phyloP scores from a whole-genome alignment of 2,329 filamentous ascomycete species.

The Lachnellula subtilissima region DNA sequence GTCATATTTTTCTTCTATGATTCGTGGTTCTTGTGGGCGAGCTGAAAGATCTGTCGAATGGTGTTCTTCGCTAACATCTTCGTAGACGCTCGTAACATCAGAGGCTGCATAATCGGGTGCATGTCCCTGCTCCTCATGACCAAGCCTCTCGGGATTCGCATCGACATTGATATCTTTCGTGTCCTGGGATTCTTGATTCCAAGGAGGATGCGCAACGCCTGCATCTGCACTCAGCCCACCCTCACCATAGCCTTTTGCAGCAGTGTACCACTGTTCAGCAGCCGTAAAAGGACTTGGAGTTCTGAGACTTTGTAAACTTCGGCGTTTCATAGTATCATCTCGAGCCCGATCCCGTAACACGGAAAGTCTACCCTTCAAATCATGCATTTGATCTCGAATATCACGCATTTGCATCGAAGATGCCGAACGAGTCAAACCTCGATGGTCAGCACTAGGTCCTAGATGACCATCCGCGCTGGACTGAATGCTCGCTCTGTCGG shows the following conservation, averaged over 20 bases:
- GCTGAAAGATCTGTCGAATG: constrained; percentile 4
- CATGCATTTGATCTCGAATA: constrained; percentile 62
- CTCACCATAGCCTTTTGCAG: constrained; percentile 22
- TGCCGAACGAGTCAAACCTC: constrained; percentile 26
- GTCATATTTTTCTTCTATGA: constrained; percentile 7
- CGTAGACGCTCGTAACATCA: constrained; percentile 27
- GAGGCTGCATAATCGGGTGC: constrained; percentile 18
- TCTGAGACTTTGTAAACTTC: constrained; percentile 57
- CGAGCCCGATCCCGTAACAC: constrained; percentile 59
- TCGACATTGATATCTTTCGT: constrained; percentile 1
- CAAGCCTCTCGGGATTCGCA: neutral
- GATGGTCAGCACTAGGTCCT: constrained; percentile 16
- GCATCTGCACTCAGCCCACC: constrained; percentile 24
- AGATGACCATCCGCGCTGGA: constrained; percentile 22
- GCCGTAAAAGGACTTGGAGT: constrained; percentile 46
- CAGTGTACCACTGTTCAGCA: constrained; percentile 32
- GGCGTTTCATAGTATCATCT: constrained; percentile 58
- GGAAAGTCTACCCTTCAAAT: constrained; percentile 62
- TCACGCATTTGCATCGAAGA: constrained; percentile 46
- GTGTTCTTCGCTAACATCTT: constrained; percentile 24
- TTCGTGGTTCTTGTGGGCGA: constrained; percentile 7
- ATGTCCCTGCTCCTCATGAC: neutral
- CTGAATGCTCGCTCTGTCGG: constrained; percentile 18
- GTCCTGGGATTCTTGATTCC: constrained; percentile 17
- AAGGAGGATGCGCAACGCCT: constrained; percentile 21